Conservation (phyloP, 225 moss, liverwort and hornwort genomes). For the Thuidium tamariscinum region DNA sequence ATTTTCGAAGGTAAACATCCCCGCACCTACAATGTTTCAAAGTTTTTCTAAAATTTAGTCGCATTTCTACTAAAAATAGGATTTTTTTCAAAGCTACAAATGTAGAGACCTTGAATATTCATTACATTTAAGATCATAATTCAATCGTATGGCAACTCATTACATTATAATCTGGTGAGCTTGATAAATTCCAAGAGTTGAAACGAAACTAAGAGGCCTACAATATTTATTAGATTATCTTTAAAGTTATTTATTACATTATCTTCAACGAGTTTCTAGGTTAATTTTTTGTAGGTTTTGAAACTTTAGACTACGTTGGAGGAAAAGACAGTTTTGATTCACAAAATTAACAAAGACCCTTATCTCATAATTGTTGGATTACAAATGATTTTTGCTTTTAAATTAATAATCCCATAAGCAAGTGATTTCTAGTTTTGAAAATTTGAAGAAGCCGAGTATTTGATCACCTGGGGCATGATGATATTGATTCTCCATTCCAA, state of each 20-base stretch:
- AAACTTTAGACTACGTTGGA: background rate
- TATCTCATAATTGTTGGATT: background rate
- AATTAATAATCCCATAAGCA: background rate
- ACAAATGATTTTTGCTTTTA: background rate
- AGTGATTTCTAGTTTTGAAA: background rate
- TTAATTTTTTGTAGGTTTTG: no score
- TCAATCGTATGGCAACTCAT: no score
- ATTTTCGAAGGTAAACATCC: background rate
- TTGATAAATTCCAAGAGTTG: background rate
- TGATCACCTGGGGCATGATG: background rate
- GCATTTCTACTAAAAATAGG: background rate
- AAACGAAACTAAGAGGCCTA: no score
- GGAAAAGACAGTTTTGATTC: background rate
- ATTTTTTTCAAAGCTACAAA: background rate
- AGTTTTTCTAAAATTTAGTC: background rate
- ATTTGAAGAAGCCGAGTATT: background rate
- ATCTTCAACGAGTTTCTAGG: no score
- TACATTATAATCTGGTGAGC: background rate
- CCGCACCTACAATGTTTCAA: background rate
- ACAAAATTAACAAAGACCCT: background rate
- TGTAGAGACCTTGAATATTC: background rate
- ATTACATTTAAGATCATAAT: background rate
- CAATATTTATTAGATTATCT: no score
- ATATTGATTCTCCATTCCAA: background rate
- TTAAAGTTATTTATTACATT: no score